A percentile compares a stretch with the other conserved stretches of the same genome.
These are phyloP conservation scores for Capillidium heterosporum DNA, from an alignment of 371 early-diverging fungal species.

Conservation along the genomic window DNA sequence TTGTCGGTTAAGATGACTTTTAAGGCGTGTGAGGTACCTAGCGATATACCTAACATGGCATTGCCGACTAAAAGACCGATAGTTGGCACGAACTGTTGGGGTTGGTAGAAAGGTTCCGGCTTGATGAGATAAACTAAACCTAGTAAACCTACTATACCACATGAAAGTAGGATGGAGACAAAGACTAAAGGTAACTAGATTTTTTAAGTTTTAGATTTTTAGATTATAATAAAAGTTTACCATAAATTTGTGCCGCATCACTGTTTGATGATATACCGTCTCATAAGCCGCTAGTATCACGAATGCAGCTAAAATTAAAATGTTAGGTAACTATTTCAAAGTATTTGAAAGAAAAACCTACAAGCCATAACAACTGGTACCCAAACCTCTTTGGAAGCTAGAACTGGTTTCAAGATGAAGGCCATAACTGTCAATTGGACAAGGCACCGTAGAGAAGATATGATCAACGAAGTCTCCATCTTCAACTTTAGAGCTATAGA, in stretches of 20 bases:
- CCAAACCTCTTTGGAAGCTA: not conserved
- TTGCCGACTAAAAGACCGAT: conserved; percentile 76
- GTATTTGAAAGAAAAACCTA: not conserved
- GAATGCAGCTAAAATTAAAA: conserved; percentile 1
- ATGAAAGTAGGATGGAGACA: conserved; percentile 2
- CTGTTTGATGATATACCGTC: conserved; percentile 9
- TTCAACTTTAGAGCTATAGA: conserved; percentile 32
- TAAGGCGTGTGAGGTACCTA: conserved; percentile 20
- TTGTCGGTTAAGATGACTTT: conserved; percentile 23
- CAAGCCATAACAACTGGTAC: not conserved
- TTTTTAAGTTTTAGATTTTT: not conserved
- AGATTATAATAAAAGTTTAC: conserved; percentile 4
- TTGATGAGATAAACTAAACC: not conserved
- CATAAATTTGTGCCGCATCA: conserved; percentile 7
- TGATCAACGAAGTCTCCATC: conserved; percentile 30
- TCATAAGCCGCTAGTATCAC: conserved; percentile 10
- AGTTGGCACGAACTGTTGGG: conserved; percentile 70
- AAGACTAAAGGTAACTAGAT: conserved; percentile 8
- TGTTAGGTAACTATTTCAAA: not conserved
- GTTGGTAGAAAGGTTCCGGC: conserved; percentile 38
- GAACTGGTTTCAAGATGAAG: not conserved
- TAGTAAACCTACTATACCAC: conserved; percentile 7
- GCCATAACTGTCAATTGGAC: conserved; percentile 40
- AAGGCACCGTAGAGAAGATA: conserved; percentile 33
- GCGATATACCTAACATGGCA: conserved; percentile 62